Evolutionary conservation across 1,139 yeast species (phyloP), one percentile per base, ranked within the genome.

Genomic region (Debaryomycetaceae sp.): DNA sequence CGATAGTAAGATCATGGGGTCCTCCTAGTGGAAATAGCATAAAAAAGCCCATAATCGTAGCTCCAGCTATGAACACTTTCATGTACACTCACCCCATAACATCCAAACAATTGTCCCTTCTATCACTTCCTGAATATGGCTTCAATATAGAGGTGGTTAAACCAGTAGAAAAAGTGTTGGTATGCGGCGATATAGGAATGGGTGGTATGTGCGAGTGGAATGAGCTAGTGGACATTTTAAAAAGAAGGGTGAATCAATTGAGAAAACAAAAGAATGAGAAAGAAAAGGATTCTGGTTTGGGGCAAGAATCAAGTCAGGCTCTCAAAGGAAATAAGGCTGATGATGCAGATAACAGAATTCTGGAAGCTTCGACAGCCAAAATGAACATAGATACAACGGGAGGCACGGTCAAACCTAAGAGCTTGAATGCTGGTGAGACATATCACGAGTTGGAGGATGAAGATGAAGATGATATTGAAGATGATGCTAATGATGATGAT

Each of bases 171-270:
- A 93, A 93, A 63, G 95, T 91, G 6, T 74, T 89, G 52, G 89
- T 88, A 5, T 89, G 96, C 70, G 99, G 99, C 42, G 99, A 93
- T 65, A 88, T 93, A 47, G 99, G 99, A 3, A 86, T 80, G 84
- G 99, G 99, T 24, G 99, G 98, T 7, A 93, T 93, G 99, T 76
- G 96, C 58, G 98, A 93, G 66, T 91, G 97, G 97, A 78, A 83
- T 49, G 97, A 90, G 52, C 80, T 91, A 44, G 97, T 90, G 8
- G 97, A 89, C 56, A 80, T 83, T 13, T 65, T 89, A 45, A 82
- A 88, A 42, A 76, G 81, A 47, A 74, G 72, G 51, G 77, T 71
- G 52, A 68, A 58, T 34, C 55, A 67, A 8, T 61, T 75, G 43
- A 68, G 66, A 48, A 63, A 63, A 11, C 31, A 27, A 27, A 27